A percentile compares a stretch with the other conserved stretches of the same genome.
Evolutionary conservation across 805 yeast genomes (phyloP).

Genomic region (Zygosaccharomyces kombuchaensis): DNA sequence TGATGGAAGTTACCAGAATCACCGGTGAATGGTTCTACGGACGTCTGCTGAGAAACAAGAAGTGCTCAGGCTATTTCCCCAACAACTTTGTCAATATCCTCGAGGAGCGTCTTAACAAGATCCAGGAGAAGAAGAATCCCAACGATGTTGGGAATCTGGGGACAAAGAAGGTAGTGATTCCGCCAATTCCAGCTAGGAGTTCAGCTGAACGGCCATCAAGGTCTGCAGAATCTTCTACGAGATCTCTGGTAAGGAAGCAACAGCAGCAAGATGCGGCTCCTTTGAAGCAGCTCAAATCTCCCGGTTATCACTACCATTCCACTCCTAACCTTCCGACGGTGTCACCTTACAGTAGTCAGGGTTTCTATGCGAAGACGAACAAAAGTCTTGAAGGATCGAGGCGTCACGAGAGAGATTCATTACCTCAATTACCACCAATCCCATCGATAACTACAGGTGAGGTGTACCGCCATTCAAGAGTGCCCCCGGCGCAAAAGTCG

Average conservation of each 20-base stretch:
- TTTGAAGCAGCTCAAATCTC: neutral
- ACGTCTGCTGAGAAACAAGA: conserved; percentile 66
- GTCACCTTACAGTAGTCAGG: conserved; percentile 6
- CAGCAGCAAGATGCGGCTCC: conserved; percentile 1
- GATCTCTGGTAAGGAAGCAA: neutral
- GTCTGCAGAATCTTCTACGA: conserved; percentile 3
- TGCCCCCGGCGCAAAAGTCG: conserved; percentile 22
- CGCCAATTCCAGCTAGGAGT: conserved; percentile 16
- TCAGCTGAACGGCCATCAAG: conserved; percentile 6
- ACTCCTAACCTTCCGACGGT: conserved; percentile 14
- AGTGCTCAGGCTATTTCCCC: conserved; percentile 78
- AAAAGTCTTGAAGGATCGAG: conserved; percentile 5
- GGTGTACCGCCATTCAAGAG: conserved; percentile 1
- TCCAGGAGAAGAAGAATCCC: conserved; percentile 1
- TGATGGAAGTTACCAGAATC: conserved; percentile 77
- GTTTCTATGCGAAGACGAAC: neutral
- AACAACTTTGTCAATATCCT: conserved; percentile 71
- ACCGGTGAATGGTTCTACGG: conserved; percentile 97
- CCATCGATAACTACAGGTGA: conserved; percentile 12
- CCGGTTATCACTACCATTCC: conserved; percentile 8
- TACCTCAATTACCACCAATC: conserved; percentile 31
- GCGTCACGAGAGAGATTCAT: neutral
- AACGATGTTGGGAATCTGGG: neutral
- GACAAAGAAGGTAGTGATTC: conserved; percentile 8
- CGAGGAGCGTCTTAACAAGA: conserved; percentile 34